Evolutionary conservation across 225 moss, liverwort and hornwort species (phyloP), one percentile per base, ranked within the genome.

Genomic region (Bryoerythrophyllum caledonicum): DNA sequence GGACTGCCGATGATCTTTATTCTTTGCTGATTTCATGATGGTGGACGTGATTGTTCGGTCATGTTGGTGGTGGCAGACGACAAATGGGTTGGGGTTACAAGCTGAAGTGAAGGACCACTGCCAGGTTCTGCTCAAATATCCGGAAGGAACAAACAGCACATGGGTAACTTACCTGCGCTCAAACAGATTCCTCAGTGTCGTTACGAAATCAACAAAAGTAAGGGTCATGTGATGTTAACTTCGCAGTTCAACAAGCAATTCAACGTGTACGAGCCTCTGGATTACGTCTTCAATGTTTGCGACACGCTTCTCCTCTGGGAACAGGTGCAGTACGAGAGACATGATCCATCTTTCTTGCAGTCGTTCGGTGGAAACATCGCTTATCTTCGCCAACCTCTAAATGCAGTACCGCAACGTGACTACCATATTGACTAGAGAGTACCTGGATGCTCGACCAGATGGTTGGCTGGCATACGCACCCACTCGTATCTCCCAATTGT

Each of bases 401-500:
- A 6, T 82, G 82, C 84, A 89, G 89, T 80, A 54, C 62, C 89
- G 52, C 64, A 86, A 89, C 35, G 48, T 86, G 48, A 86, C 86
- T 25, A 80, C 81, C 3, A 63, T 86, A 53, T 70, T 89, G 71
- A 89, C 89, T 7, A 81, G 86, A 78, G 89, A 89, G 46, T 89
- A 89, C 73, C 51, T 89, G 37, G 82, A 89, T 86, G 86, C 82
- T 37, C 84, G 77, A 63, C 84, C 86, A 24, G 65, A 89, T 71
- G 89, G 89, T 13, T 89, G 89, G 89, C 35, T 86, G 23, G 74
- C 79, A 17, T 86, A 89, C 53, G 89, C 86, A 10, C 81, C 89
- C 2, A 78, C 84, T 72, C 76, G 89, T 59, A 86, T 89, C 26
- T 86, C 89, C 9, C 89, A 89, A 76, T 86, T 89, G 89, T 87